Evolutionary conservation across 495 filamentous ascomycete genomes (phyloP).

Genomic region (Schizothecium vesticola): DNA sequence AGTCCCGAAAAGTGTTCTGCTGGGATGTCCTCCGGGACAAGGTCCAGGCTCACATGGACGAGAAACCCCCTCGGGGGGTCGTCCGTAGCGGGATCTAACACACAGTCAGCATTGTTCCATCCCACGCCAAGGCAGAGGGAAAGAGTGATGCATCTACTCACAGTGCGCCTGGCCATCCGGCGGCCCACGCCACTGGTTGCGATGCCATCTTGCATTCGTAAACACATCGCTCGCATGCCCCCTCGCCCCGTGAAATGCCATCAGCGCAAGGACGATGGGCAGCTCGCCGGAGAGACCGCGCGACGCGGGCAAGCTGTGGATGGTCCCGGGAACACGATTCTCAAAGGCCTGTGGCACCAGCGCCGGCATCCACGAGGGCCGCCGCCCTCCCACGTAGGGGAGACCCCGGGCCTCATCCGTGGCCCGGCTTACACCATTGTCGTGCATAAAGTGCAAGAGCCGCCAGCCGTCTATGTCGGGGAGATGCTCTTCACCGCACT

Average conservation of each 20-base stretch:
- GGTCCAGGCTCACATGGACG: slow-evolving; percentile 21
- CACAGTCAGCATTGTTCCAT: neutral
- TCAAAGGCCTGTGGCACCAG: slow-evolving; percentile 28
- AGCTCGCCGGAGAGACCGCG: slow-evolving; percentile 26
- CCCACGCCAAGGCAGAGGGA: neutral
- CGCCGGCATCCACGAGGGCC: slow-evolving; percentile 28
- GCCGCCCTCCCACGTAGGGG: slow-evolving; percentile 17
- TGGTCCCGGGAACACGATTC: slow-evolving; percentile 6
- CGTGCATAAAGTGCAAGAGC: slow-evolving; percentile 20
- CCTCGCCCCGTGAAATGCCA: slow-evolving; percentile 21
- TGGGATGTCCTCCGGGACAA: slow-evolving; percentile 4
- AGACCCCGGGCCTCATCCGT: neutral
- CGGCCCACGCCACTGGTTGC: slow-evolving; percentile 13
- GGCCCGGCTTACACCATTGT: slow-evolving; percentile 14
- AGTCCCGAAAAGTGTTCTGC: neutral
- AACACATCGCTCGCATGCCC: slow-evolving; percentile 19
- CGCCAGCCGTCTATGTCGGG: slow-evolving; percentile 11
- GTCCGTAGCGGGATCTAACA: slow-evolving; percentile 1
- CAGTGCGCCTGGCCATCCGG: slow-evolving; percentile 12
- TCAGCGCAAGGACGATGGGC: slow-evolving; percentile 25
- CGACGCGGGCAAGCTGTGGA: slow-evolving; percentile 1
- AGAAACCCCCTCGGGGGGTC: slow-evolving; percentile 23
- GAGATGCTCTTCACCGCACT: neutral
- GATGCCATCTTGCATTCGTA: slow-evolving; percentile 12
- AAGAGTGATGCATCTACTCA: slow-evolving; percentile 10